Conservation (phyloP, 108 stramenopile species). For the Skeletonema grethae region DNA sequence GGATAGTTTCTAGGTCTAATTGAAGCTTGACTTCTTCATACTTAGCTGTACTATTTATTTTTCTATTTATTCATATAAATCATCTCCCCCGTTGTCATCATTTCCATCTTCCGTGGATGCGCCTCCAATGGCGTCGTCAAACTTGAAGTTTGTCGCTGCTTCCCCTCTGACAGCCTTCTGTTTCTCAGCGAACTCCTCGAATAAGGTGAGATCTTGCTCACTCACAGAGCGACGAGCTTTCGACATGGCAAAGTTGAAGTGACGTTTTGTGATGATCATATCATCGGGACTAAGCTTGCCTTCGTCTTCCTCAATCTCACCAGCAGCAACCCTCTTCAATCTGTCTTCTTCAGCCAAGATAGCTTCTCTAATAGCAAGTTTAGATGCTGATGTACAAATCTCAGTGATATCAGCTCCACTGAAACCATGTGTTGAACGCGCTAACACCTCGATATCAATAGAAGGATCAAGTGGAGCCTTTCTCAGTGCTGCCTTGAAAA, state of each 20-base stretch:
- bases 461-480: constrained; percentile 87
- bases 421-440: constrained; percentile 88
- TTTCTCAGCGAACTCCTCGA: constrained; percentile 89
- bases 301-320: constrained; percentile 62
- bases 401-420: constrained; percentile 96
- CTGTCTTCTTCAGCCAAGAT: constrained; percentile 74
- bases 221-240: constrained; percentile 86
- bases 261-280: constrained; percentile 76
- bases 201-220: constrained; percentile 88
- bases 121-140: constrained; percentile 48
- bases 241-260: constrained; percentile 95
- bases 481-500: constrained; percentile 95
- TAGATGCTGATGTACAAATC: constrained; percentile 92
- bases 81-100: constrained; percentile 41
- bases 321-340: constrained; percentile 54
- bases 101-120: constrained; percentile 35
- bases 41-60: neutral
- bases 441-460: constrained; percentile 86
- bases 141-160: constrained; percentile 87
- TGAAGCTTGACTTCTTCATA: neutral
- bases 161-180: constrained; percentile 88
- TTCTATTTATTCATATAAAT: constrained; percentile 53
- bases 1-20: constrained; percentile 3
- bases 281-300: constrained; percentile 47
- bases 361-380: constrained; percentile 93